Percentiles rank a stretch among this genome's conserved stretches.
Conservation (phyloP, 2,329 filamentous ascomycete species). For the Colletotrichum costaricense region DNA sequence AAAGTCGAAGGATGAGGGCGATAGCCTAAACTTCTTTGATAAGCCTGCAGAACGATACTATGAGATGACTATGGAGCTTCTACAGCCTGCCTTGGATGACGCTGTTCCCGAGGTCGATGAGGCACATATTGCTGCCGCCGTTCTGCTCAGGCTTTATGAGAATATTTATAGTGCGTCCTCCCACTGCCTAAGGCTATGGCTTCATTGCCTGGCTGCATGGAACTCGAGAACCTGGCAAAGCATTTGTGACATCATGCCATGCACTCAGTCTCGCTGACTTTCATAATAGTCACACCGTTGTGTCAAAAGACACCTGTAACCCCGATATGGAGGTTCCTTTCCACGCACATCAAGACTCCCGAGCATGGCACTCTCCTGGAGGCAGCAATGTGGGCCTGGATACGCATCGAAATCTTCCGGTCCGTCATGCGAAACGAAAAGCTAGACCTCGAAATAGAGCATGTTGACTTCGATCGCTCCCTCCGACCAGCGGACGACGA, state of each 20-base stretch:
- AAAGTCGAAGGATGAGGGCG: neutral
- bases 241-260: too few species aligned
- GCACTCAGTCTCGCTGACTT: too few species aligned
- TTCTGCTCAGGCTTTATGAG: conserved; percentile 9
- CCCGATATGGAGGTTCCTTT: conserved; percentile 3
- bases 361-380: neutral
- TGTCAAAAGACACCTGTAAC: neutral
- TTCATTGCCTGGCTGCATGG: too few species aligned
- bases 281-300: neutral
- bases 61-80: neutral
- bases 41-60: conserved; percentile 17
- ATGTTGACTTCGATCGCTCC: neutral
- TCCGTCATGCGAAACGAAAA: conserved; percentile 9
- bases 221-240: too few species aligned
- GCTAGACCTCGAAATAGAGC: neutral
- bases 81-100: neutral
- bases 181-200: neutral
- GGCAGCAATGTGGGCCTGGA: neutral
- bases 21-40: neutral
- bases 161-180: neutral
- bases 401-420: conserved; percentile 7
- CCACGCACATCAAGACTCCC: neutral
- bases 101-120: neutral
- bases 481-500: conserved; percentile 9
- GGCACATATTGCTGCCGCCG: neutral